Percentiles rank a stretch among this genome's conserved stretches.
phyloP scores from a whole-genome alignment of 2,329 filamentous ascomycete species.

The Leptosphaerulina australis region DNA sequence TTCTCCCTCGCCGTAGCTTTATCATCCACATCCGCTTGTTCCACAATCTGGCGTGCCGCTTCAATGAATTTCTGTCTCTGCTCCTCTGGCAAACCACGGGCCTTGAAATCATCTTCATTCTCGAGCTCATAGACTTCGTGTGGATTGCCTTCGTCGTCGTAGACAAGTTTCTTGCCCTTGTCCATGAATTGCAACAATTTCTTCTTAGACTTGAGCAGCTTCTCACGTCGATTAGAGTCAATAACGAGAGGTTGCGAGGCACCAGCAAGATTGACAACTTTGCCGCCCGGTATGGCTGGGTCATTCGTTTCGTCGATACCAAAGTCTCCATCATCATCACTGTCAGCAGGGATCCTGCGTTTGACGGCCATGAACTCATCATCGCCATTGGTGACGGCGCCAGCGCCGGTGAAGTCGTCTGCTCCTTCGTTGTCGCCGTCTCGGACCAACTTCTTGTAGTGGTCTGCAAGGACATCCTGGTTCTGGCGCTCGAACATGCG shows the following conservation, averaged over 20 bases:
- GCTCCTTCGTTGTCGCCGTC: conserved; percentile 52
- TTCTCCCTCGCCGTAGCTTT: conserved; percentile 81
- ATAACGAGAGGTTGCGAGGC: conserved; percentile 75
- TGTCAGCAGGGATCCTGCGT: conserved; percentile 76
- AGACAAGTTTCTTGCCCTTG: conserved; percentile 82
- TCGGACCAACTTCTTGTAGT: conserved; percentile 86
- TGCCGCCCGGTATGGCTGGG: conserved; percentile 54
- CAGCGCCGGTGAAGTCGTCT: conserved; percentile 42
- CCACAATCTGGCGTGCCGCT: conserved; percentile 72
- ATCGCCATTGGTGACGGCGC: conserved; percentile 62
- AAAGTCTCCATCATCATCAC: conserved; percentile 56
- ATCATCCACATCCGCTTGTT: conserved; percentile 78
- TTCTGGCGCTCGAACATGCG: conserved; percentile 98
- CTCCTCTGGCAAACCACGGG: conserved; percentile 74
- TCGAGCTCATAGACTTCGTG: conserved; percentile 89
- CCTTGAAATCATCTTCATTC: conserved; percentile 79
- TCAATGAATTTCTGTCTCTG: conserved; percentile 81
- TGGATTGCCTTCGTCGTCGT: conserved; percentile 87
- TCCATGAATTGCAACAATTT: conserved; percentile 90
- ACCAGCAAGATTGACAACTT: conserved; percentile 67
- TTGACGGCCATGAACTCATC: conserved; percentile 89
- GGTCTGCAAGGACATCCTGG: conserved; percentile 91
- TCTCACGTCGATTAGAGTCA: conserved; percentile 94
- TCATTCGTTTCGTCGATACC: conserved; percentile 52
- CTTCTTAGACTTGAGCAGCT: conserved; percentile 94